Evolutionary conservation across 2,329 filamentous ascomycete genomes (phyloP).

Genomic region (Rugonectria rugulosa): DNA sequence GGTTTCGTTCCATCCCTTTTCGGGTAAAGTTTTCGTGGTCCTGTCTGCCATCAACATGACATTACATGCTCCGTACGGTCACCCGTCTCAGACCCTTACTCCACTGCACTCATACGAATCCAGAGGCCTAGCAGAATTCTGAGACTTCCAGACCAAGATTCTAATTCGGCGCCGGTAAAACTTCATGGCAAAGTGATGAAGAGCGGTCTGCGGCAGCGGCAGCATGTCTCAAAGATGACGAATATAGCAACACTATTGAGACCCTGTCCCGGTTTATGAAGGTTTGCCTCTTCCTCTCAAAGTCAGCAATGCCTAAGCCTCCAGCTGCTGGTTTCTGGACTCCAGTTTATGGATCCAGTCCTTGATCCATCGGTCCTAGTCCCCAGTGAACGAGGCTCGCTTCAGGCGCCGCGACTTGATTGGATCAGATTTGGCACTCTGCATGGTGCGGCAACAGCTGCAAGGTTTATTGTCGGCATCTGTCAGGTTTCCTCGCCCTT

Average conservation of each 20-base stretch:
- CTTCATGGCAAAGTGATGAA: neutral
- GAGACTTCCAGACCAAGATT: no score
- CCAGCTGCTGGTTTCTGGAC: neutral
- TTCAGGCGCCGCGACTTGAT: constrained; percentile 24
- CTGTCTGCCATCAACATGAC: constrained; percentile 11
- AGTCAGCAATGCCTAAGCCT: constrained; percentile 9
- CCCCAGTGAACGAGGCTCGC: constrained; percentile 17
- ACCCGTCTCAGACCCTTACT: constrained; percentile 8
- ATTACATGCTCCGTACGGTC: neutral
- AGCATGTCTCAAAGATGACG: constrained; percentile 1
- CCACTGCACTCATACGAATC: constrained; percentile 7
- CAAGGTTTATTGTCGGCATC: constrained; percentile 27
- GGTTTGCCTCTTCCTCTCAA: constrained; percentile 2
- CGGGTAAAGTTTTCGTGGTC: constrained; percentile 12
- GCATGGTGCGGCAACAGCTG: constrained; percentile 34
- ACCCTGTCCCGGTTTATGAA: constrained; percentile 4
- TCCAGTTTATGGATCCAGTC: constrained; percentile 14
- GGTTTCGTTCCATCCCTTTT: neutral
- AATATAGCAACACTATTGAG: neutral
- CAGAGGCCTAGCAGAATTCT: neutral
- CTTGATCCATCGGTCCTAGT: neutral
- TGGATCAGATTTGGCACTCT: constrained; percentile 30
- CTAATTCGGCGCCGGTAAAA: no score
- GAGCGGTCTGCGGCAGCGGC: neutral
- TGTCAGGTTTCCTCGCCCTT: constrained; percentile 11